These are phyloP conservation scores for Cyathus striatus DNA, from an alignment of 768 basidiomycete genomes.

Conservation along the genomic window DNA sequence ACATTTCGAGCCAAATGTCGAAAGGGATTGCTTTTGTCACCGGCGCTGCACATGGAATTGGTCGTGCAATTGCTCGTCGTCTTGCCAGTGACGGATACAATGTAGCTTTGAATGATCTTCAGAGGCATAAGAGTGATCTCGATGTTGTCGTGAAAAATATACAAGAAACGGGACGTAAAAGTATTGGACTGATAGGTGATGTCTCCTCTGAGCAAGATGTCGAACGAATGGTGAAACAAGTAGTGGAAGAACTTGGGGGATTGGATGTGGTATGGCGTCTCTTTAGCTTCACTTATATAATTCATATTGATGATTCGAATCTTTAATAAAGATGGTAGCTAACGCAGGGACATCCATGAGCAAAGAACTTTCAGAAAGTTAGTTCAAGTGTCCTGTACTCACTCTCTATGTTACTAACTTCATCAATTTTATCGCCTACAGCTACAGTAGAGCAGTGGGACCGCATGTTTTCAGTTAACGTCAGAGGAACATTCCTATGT, in stretches of 20 bases:
- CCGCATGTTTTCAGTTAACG: constrained; percentile 41
- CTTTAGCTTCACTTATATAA: not conserved
- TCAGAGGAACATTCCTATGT: constrained; percentile 54
- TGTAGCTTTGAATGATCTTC: not conserved
- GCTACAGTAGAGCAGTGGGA: constrained; percentile 35
- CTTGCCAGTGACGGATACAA: not conserved
- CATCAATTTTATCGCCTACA: constrained; percentile 5
- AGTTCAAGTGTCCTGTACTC: not conserved
- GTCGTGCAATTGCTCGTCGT: not conserved
- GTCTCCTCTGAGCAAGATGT: not conserved
- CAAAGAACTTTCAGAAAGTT: constrained; percentile 14
- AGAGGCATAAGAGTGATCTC: not conserved
- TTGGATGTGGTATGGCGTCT: constrained; percentile 12
- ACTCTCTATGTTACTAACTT: not conserved
- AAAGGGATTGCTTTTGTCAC: not conserved
- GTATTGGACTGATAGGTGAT: not conserved
- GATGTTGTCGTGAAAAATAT: not conserved
- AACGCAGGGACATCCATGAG: constrained; percentile 20
- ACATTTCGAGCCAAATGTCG: too few species aligned
- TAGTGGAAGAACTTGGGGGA: not conserved
- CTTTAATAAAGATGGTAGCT: constrained; percentile 22
- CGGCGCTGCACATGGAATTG: not conserved
- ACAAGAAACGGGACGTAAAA: not conserved
- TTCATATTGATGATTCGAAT: not conserved
- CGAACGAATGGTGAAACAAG: not conserved